Conservation (phyloP, 1,284 basidiomycete species). For the Puccinia triticina region DNA sequence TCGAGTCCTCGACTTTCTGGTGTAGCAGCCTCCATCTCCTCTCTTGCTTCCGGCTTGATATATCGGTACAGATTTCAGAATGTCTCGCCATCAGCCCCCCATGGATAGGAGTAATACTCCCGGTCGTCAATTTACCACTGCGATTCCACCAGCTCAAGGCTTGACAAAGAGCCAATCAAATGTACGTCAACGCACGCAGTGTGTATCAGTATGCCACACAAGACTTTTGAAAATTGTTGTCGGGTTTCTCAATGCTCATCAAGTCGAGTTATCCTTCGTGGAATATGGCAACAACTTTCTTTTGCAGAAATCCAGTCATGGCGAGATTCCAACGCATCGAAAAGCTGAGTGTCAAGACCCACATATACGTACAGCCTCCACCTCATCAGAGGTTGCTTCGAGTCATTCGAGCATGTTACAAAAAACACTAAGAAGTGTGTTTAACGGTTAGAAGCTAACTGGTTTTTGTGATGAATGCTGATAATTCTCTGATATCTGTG, state of each 20-base stretch:
- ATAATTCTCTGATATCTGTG: not conserved
- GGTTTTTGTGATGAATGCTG: not conserved
- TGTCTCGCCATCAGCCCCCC: not conserved
- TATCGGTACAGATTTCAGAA: not conserved
- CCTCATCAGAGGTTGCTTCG: not conserved
- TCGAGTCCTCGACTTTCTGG: too few species aligned
- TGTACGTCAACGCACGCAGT: not conserved
- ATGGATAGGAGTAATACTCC: not conserved
- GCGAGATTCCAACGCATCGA: not conserved
- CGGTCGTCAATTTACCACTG: not conserved
- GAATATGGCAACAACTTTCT: too few species aligned
- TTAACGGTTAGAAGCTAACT: not conserved
- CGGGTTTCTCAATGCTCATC: not conserved
- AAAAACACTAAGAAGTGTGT: not conserved
- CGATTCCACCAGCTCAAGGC: not conserved
- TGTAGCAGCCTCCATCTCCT: too few species aligned
- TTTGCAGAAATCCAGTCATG: not conserved
- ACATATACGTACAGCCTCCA: constrained; percentile 3
- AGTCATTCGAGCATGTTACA: not conserved
- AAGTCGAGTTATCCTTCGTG: not conserved
- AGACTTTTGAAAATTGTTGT: not conserved
- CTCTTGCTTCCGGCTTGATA: not conserved
- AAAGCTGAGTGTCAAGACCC: not conserved
- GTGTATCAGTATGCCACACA: too few species aligned
- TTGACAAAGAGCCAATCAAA: constrained; percentile 1